These are phyloP conservation scores for Diaporthe aspalathi DNA, from an alignment of 2,329 filamentous ascomycete genomes.

Conservation along the genomic window DNA sequence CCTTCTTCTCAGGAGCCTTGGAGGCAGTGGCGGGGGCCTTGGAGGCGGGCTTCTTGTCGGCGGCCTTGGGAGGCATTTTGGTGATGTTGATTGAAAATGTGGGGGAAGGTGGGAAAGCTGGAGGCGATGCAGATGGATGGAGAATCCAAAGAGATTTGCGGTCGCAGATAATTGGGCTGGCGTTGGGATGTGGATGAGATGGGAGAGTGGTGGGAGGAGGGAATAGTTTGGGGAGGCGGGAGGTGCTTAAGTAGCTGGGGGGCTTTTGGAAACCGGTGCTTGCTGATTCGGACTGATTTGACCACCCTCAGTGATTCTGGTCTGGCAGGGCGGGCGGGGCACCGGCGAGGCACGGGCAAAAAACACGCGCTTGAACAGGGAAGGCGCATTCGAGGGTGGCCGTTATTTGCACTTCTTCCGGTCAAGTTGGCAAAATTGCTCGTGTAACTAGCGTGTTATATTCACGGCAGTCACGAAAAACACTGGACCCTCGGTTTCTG, in stretches of 20 bases:
- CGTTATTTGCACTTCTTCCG: too few relatives aligned
- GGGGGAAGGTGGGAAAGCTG: slow-evolving; percentile 37
- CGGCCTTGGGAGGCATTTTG: slow-evolving; percentile 97
- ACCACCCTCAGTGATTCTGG: slow-evolving; percentile 44
- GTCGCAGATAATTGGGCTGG: slow-evolving; percentile 46
- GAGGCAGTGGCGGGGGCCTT: slow-evolving; percentile 87
- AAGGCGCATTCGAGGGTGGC: too few relatives aligned
- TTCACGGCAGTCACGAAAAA: too few relatives aligned
- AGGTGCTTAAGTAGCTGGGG: slow-evolving; percentile 36
- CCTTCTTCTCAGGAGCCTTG: slow-evolving; percentile 92
- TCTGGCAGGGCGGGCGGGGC: too few relatives aligned
- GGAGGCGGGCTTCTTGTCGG: slow-evolving; percentile 98
- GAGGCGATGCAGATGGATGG: slow-evolving; percentile 40
- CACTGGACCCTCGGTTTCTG: too few relatives aligned
- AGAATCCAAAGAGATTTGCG: slow-evolving; percentile 43
- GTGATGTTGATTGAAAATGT: slow-evolving; percentile 38
- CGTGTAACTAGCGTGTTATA: too few relatives aligned
- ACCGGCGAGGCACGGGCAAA: too few relatives aligned
- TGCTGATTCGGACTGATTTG: too few relatives aligned
- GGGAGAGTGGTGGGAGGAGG: slow-evolving; percentile 59
- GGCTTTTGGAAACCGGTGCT: too few relatives aligned
- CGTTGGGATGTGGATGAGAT: slow-evolving; percentile 50
- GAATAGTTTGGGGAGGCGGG: slow-evolving; percentile 60
- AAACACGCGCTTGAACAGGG: too few relatives aligned
- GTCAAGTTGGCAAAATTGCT: too few relatives aligned